Conservation (phyloP, 2,329 filamentous ascomycete species). For the Aspergillus amoenus region DNA sequence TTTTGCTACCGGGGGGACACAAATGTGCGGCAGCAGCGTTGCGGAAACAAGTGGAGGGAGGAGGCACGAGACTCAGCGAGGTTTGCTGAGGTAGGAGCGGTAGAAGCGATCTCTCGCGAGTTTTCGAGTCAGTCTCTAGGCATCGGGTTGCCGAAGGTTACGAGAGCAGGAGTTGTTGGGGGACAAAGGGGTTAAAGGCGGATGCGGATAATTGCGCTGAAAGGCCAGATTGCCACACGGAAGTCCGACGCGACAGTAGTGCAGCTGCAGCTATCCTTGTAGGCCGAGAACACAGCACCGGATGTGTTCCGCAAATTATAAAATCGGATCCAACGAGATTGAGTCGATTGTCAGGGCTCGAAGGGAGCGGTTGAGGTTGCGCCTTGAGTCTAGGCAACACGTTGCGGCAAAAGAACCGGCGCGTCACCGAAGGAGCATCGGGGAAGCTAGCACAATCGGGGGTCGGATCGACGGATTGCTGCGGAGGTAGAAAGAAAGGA, state of each 20-base stretch:
- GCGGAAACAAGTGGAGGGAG: neutral
- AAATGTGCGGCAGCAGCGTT: neutral
- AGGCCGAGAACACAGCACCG: neutral
- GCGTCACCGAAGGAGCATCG: slow-evolving; percentile 22
- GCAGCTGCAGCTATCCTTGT: slow-evolving; percentile 1
- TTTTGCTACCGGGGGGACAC: neutral
- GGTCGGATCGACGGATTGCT: slow-evolving; percentile 10
- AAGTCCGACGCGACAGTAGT: slow-evolving; percentile 3
- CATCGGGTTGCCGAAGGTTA: slow-evolving; percentile 14
- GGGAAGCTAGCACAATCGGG: slow-evolving; percentile 17
- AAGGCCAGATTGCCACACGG: slow-evolving; percentile 22
- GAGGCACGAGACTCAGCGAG: neutral
- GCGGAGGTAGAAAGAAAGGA: slow-evolving; percentile 5
- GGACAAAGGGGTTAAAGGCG: slow-evolving; percentile 13
- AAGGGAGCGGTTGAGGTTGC: neutral
- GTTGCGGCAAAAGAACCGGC: slow-evolving; percentile 11
- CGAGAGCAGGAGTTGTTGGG: slow-evolving; percentile 9
- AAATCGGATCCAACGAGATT: neutral
- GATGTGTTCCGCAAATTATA: neutral
- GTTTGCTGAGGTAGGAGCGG: neutral
- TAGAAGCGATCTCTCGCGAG: slow-evolving; percentile 17
- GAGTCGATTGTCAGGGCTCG: neutral
- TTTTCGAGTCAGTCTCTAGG: slow-evolving; percentile 11
- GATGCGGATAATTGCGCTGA: slow-evolving; percentile 13
- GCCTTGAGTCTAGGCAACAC: slow-evolving; percentile 3